Evolutionary conservation across 2,329 filamentous ascomycete species (phyloP), one percentile per base, ranked within the genome.

Genomic region (Calonectria multiphialidica): DNA sequence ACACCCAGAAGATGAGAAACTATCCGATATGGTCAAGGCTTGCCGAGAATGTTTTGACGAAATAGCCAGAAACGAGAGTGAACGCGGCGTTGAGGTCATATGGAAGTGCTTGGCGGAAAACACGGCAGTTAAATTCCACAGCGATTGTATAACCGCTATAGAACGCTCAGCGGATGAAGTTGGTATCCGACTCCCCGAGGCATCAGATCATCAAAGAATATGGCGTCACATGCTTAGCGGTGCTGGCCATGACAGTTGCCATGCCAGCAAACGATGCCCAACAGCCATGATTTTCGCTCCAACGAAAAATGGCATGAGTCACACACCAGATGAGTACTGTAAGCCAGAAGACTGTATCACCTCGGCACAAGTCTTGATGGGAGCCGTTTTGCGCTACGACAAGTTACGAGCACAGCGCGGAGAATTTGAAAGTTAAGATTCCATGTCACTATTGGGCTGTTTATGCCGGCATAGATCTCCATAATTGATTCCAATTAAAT

Each of bases 61-160:
- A 86, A 90, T 68, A 91, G 93, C 80, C 81, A 85, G n/a, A 78
- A 87, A 84, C 68, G 86, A 82, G 0, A 86, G 82, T 63, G 87
- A 86, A 25, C 87, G 87, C 71, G 87, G 88, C 0, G 91, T 90
- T 75, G 84, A 80, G 5, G 87, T 93, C 13, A 84, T 88, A 23
- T 93, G 91, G 86, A 84, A 83, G 16, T 83, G 90, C 8, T 90
- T 93, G 76, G 90, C 90, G 70, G 86, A 90, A 64, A 88, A 83
- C 15, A 87, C 89, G 0, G 90, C 90, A 1, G 87, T 90, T 0
- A 86, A 87, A 42, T 94, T 45, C n/a, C 8, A 45, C n/a, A 18
- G 18, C 6, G 44, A 45, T 16, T 45, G 44, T 21, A 21, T 45
- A 12, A 79, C 84, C 2, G 91, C 90, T 59, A 90, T 93, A 6